A percentile compares a stretch with the other conserved stretches of the same genome.
These are phyloP conservation scores for Volvariella volvacea DNA, from an alignment of 1,284 basidiomycete genomes.

Conservation along the genomic window DNA sequence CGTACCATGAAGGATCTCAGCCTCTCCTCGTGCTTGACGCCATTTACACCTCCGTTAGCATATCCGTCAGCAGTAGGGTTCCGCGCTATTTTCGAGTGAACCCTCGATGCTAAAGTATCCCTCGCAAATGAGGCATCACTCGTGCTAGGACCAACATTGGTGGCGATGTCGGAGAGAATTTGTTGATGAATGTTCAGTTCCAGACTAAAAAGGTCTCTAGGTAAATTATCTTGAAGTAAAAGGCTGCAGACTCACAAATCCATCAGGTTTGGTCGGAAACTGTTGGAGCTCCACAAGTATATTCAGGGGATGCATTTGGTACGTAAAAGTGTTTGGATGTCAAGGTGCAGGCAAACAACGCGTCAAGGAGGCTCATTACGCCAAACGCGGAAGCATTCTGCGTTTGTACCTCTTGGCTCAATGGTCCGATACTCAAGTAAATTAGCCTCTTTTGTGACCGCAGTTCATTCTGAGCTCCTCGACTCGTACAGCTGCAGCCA, in stretches of 20 bases:
- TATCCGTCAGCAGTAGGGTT: conserved; percentile 6
- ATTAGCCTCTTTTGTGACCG: too few species aligned
- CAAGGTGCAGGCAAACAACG: not conserved
- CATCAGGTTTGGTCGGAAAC: conserved; percentile 15
- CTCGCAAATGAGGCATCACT: conserved; percentile 43
- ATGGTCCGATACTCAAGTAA: not conserved
- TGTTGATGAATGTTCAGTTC: conserved; percentile 77
- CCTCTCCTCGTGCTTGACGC: conserved; percentile 12
- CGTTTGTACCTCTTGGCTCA: not conserved
- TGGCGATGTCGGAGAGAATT: conserved; percentile 76
- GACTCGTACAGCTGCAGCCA: too few species aligned
- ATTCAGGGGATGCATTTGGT: not conserved
- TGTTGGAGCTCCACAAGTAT: not conserved
- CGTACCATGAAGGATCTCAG: not conserved
- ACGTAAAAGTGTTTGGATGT: not conserved
- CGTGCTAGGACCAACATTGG: conserved; percentile 46
- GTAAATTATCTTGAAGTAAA: conserved; percentile 5
- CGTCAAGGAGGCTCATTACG: not conserved
- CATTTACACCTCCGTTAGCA: conserved; percentile 15
- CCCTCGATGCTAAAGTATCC: conserved; percentile 55
- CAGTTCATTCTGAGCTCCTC: not conserved
- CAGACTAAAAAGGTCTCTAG: conserved; percentile 36
- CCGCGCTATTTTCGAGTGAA: conserved; percentile 32
- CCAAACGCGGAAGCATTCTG: not conserved
- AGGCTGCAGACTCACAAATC: conserved; percentile 26